A percentile compares a stretch with the other conserved stretches of the same genome.
Conservation (phyloP, 257 asterid genomes). For the Solanum piurae region DNA sequence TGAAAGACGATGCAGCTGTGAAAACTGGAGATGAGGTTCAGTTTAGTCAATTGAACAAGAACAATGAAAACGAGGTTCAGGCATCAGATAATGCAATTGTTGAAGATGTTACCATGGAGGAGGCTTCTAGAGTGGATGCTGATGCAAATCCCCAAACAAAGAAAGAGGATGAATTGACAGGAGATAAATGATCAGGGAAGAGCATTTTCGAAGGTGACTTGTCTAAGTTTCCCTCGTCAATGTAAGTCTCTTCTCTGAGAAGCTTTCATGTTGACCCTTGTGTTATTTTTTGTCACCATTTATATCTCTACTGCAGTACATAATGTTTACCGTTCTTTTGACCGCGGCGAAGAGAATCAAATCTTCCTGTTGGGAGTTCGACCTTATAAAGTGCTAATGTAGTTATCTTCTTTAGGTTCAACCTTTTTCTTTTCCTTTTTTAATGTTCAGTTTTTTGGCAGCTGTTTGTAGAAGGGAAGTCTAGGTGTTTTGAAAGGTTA, state of each 20-base stretch:
- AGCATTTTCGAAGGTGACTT: slow-evolving; percentile 24
- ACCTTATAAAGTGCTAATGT: background rate
- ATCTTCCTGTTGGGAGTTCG: background rate
- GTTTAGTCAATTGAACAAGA: background rate
- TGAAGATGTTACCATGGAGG: slow-evolving; percentile 6
- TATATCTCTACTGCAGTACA: background rate
- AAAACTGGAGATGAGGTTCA: background rate
- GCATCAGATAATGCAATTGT: background rate
- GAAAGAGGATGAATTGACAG: background rate
- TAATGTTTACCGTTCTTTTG: background rate
- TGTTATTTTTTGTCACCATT: background rate
- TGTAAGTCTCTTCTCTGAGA: slow-evolving; percentile 10
- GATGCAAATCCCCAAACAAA: background rate
- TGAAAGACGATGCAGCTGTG: background rate
- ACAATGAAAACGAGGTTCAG: background rate
- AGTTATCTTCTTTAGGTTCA: background rate
- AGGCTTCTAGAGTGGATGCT: background rate
- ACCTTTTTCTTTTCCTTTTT: background rate
- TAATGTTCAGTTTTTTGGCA: background rate
- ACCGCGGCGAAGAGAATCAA: background rate
- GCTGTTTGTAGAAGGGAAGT: background rate
- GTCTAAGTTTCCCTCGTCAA: slow-evolving; percentile 15
- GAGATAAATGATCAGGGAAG: slow-evolving; percentile 9
- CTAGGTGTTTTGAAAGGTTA: background rate
- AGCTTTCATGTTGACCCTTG: background rate